phyloP scores from a whole-genome alignment of 345 rosid genomes.

The Eucalyptus leucophloia region DNA sequence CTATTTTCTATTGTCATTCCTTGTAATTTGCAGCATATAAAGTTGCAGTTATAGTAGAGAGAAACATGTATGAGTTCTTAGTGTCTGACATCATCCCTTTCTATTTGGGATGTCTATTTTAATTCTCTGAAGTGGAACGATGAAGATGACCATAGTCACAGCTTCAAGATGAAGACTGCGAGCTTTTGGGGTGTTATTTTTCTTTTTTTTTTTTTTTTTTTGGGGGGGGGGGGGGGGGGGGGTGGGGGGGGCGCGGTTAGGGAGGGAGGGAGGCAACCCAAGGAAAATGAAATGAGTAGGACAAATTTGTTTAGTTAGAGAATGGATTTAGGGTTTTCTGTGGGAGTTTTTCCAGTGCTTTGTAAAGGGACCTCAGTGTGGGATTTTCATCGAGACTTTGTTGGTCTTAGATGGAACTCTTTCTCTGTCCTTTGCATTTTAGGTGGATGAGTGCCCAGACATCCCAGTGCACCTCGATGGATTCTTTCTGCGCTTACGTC shows the following conservation, averaged over 20 bases:
- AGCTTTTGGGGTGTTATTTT: background rate
- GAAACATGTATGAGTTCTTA: background rate
- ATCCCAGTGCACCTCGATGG: constrained; percentile 54
- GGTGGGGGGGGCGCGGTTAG: background rate
- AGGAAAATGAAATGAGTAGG: background rate
- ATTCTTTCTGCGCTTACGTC: constrained; percentile 64
- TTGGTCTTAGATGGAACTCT: background rate
- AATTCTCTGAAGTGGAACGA: background rate
- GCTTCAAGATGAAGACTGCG: background rate
- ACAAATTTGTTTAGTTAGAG: background rate
- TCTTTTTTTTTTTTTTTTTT: too few species aligned
- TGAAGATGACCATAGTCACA: background rate
- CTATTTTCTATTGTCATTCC: background rate
- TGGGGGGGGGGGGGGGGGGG: background rate
- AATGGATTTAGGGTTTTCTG: background rate
- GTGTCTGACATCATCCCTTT: background rate
- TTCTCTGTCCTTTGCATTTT: background rate
- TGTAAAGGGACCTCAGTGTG: background rate
- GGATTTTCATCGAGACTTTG: background rate
- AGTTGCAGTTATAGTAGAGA: background rate
- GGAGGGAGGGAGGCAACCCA: background rate
- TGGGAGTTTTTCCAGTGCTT: background rate
- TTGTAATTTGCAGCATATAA: background rate
- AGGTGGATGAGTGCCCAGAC: constrained; percentile 53
- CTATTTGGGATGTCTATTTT: background rate